phyloP scores from a whole-genome alignment of 306 rosid genomes.

The Cicer chorassanicum region DNA sequence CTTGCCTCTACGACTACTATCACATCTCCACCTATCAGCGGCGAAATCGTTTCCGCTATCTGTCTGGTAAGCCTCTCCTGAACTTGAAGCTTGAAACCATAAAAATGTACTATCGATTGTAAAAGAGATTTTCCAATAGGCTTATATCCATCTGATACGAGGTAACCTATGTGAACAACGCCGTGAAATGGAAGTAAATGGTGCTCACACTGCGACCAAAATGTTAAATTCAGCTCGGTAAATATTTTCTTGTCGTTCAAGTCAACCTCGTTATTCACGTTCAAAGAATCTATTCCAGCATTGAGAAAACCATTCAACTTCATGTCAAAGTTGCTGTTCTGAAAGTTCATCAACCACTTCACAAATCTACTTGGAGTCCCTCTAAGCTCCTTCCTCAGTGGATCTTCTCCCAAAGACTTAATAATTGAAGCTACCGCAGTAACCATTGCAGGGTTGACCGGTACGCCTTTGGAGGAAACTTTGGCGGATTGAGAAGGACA shows the following conservation, averaged over 20 bases:
- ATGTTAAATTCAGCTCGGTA: slow-evolving; percentile 66
- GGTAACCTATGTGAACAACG: slow-evolving; percentile 82
- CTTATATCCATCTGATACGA: slow-evolving; percentile 52
- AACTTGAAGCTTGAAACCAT: slow-evolving; percentile 95
- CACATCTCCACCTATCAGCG: slow-evolving; percentile 77
- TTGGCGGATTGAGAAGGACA: slow-evolving; percentile 69
- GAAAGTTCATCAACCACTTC: slow-evolving; percentile 84
- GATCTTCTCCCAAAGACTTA: slow-evolving; percentile 91
- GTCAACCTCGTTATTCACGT: slow-evolving; percentile 43
- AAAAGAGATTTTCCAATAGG: slow-evolving; percentile 69
- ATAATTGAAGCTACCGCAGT: slow-evolving; percentile 77
- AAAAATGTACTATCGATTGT: slow-evolving; percentile 81
- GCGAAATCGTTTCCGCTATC: slow-evolving; percentile 85
- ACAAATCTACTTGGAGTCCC: slow-evolving; percentile 87
- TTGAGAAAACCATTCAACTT: slow-evolving; percentile 63
- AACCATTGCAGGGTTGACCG: slow-evolving; percentile 59
- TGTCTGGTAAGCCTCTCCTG: slow-evolving; percentile 97
- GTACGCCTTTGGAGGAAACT: slow-evolving; percentile 56
- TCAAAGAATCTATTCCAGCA: slow-evolving; percentile 48
- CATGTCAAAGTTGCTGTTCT: slow-evolving; percentile 64
- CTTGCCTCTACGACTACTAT: slow-evolving; percentile 91
- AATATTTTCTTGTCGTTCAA: slow-evolving; percentile 48
- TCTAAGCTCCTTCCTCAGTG: slow-evolving; percentile 72
- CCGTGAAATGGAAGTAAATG: slow-evolving; percentile 97
- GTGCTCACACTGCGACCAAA: slow-evolving; percentile 97